phyloP scores from a whole-genome alignment of 1,284 basidiomycete genomes.

The Cutaneotrichosporon cutaneum region DNA sequence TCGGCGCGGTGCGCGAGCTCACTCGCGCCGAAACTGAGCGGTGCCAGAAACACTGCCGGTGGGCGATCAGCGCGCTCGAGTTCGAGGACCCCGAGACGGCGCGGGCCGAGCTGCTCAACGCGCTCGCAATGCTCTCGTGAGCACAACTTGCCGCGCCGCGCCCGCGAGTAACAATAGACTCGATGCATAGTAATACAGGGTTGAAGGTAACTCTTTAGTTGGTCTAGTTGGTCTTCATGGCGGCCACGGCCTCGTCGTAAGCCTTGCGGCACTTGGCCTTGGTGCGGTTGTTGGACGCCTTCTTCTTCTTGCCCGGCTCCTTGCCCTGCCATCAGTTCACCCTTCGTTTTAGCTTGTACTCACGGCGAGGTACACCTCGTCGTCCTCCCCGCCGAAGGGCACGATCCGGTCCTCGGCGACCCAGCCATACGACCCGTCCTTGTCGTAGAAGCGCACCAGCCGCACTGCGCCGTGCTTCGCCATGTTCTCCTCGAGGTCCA shows the following conservation, averaged over 20 bases:
- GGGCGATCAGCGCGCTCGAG: slow-evolving; percentile 85
- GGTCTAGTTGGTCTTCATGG: neutral
- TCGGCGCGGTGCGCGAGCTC: slow-evolving; percentile 22
- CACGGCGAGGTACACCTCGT: slow-evolving; percentile 37
- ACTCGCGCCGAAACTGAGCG: slow-evolving; percentile 59
- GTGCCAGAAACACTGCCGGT: slow-evolving; percentile 83
- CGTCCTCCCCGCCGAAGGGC: slow-evolving; percentile 60
- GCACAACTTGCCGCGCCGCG: too few species aligned
- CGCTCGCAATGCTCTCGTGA: slow-evolving; percentile 62
- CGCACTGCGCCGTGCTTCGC: slow-evolving; percentile 31
- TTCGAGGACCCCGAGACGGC: slow-evolving; percentile 88
- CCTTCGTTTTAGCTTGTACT: neutral
- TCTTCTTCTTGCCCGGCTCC: slow-evolving; percentile 24
- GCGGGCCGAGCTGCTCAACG: slow-evolving; percentile 70
- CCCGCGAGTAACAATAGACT: too few species aligned
- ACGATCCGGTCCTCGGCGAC: slow-evolving; percentile 58
- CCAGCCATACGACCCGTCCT: slow-evolving; percentile 62
- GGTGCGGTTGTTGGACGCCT: slow-evolving; percentile 26
- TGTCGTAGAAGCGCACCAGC: slow-evolving; percentile 70
- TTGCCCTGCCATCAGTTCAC: slow-evolving; percentile 31
- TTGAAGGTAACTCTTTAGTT: too few species aligned
- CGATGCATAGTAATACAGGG: neutral
- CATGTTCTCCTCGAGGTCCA: slow-evolving; percentile 49
- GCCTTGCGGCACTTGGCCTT: slow-evolving; percentile 14
- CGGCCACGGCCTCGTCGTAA: slow-evolving; percentile 25